These are phyloP conservation scores for Chlorella sp. DNA, from an alignment of 139 green algal genomes.

Conservation along the genomic window DNA sequence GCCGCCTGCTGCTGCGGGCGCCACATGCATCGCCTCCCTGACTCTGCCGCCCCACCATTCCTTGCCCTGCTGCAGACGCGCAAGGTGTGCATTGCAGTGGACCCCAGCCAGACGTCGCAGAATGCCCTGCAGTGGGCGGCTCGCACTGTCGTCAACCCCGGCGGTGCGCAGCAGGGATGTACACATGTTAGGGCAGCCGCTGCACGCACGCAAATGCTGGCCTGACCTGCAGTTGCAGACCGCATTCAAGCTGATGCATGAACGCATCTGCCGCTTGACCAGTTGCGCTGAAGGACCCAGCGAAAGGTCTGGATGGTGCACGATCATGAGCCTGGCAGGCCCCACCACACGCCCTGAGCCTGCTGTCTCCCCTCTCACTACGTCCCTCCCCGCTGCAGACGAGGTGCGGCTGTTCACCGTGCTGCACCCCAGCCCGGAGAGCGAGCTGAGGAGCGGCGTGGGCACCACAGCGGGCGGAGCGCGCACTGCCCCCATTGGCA, in stretches of 20 bases:
- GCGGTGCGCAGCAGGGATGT: not conserved
- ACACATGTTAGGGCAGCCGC: not conserved
- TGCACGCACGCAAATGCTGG: no score
- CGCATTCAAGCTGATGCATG: no score
- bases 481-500: not conserved
- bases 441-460: slow-evolving; percentile 4
- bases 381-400: not conserved
- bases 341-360: not conserved
- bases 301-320: not conserved
- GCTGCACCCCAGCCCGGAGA: not conserved
- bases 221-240: no score
- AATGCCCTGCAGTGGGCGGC: slow-evolving; percentile 21
- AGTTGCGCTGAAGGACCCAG: no score
- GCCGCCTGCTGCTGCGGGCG: no score
- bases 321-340: no score
- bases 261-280: no score
- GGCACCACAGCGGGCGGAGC: not conserved
- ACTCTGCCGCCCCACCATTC: not conserved
- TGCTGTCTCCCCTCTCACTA: no score
- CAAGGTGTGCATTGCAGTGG: slow-evolving; percentile 30
- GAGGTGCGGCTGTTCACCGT: slow-evolving; percentile 22
- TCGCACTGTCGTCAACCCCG: not conserved
- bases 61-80: not conserved
- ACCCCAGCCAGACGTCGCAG: not conserved
- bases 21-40: no score